Percentiles rank a stretch among this genome's conserved stretches.
phyloP scores from a whole-genome alignment of 305 asterid genomes.

The Fraxinus velutina region DNA sequence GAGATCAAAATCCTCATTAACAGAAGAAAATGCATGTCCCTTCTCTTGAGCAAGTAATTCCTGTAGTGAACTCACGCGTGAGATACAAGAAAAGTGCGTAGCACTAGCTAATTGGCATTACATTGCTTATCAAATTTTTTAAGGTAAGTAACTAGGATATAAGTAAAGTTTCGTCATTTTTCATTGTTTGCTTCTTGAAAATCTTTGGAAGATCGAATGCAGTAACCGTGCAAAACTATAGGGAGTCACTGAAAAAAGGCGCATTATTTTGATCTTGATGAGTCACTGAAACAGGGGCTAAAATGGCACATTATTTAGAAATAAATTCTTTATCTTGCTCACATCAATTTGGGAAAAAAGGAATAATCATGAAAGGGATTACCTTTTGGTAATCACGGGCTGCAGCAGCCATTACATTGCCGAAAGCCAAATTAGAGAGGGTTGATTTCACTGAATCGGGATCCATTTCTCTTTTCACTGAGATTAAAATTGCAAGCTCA shows the following conservation, averaged over 20 bases:
- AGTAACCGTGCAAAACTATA: not conserved
- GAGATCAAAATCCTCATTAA: constrained; percentile 69
- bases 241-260: not conserved
- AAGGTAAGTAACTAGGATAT: not conserved
- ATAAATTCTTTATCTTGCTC: not conserved
- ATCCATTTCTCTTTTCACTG: constrained; percentile 48
- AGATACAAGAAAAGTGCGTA: constrained; percentile 6
- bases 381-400: constrained; percentile 97
- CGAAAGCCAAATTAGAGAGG: constrained; percentile 73
- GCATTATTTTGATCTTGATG: not conserved
- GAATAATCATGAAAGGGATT: not conserved
- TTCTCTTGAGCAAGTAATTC: constrained; percentile 68
- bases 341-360: not conserved
- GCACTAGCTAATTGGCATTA: not conserved
- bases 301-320: not conserved
- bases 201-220: not conserved
- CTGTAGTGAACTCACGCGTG: constrained; percentile 33
- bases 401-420: constrained; percentile 96
- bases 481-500: not conserved
- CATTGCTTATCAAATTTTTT: not conserved
- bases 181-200: not conserved
- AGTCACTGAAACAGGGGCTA: not conserved
- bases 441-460: constrained; percentile 86
- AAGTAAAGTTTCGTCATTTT: constrained; percentile 7
- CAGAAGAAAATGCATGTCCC: constrained; percentile 51